Percentiles rank a stretch among this genome's conserved stretches.
Conservation (phyloP, 148 eudicot genomes). For the Nyssa sinensis region DNA sequence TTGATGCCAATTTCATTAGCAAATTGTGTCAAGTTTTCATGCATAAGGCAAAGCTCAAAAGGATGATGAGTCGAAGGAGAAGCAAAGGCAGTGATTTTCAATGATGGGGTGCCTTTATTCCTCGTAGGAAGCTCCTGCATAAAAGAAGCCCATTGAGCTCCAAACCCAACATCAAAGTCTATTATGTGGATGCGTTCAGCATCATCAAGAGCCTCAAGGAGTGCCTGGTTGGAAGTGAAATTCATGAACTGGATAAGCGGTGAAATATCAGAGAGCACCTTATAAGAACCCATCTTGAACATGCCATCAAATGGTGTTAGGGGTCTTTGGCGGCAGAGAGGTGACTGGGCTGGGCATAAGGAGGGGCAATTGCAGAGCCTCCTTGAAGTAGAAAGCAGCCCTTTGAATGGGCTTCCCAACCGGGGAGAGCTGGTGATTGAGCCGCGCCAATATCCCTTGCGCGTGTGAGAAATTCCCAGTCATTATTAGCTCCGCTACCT, state of each 20-base stretch:
- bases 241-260: conserved; percentile 48
- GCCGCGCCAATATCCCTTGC: conserved; percentile 84
- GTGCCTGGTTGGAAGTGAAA: conserved; percentile 54
- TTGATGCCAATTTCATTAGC: conserved; percentile 37
- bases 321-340: conserved; percentile 17
- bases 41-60: conserved; percentile 42
- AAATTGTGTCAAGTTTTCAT: conserved; percentile 44
- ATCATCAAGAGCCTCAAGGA: conserved; percentile 46
- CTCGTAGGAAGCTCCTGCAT: conserved; percentile 49
- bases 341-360: conserved; percentile 9
- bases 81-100: conserved; percentile 54
- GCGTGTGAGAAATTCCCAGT: conserved; percentile 50
- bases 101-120: conserved; percentile 24
- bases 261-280: conserved; percentile 50
- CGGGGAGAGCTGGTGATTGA: conserved; percentile 53
- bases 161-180: conserved; percentile 60
- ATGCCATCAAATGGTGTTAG: conserved; percentile 36
- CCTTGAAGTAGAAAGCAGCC: conserved; percentile 47
- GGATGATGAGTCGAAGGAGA: conserved; percentile 48
- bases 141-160: conserved; percentile 65
- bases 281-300: conserved; percentile 52
- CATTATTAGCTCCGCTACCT: conserved; percentile 38
- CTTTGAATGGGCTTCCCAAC: conserved; percentile 39
- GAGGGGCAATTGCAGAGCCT: conserved; percentile 40
- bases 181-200: conserved; percentile 42